Base-by-base conservation (phyloP, 192 early-diverging fungal species). In the Funneliformis mosseae region DNA sequence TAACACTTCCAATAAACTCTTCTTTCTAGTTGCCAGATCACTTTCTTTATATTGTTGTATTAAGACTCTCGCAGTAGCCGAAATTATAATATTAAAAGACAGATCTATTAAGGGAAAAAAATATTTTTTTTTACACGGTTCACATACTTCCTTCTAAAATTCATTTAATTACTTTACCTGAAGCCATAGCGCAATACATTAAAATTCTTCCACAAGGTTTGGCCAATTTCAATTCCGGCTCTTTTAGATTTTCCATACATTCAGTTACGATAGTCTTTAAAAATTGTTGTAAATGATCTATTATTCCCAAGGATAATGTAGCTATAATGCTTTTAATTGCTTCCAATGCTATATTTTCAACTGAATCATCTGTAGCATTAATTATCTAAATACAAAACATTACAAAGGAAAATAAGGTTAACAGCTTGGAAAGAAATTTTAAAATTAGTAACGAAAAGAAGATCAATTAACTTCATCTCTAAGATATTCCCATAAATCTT, bases 401-500 rank as follows among this genome's bases (percentile, higher is more conserved):
- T n/a, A n/a, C n/a, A 55, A 1, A 55, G 16, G 50, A 6, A 16
- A 55, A 18, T n/a, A 7, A 55, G 16, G 21, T 85, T 84, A 71
- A 83, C 81, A 66, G 28, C 18, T 62, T 76, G 10, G 23, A 76
- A 64, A 23, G 3, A 41, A 14, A 59, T 46, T 12, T 18, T 33
- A 33, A 23, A 11, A 61, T 28, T 74, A 38, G 28, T 55, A 39
- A 25, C 27, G 42, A 16, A 86, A 59, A 21, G 18, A 62, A 42
- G 21, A 33, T 39, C 55, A 42, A 28, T 66, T 61, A 84, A 88
- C 90, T 84, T 95, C 94, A 61, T 93, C 88, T 71, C 92, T 91
- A 45, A 95, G 85, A 42, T 86, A 87, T 66, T 94, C 92, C 83
- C 95, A 94, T 38, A 99, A 82, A 23, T 90, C 86, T 67, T 94